Conservation (phyloP, 345 rosid species). For the Physaria fendleri region DNA sequence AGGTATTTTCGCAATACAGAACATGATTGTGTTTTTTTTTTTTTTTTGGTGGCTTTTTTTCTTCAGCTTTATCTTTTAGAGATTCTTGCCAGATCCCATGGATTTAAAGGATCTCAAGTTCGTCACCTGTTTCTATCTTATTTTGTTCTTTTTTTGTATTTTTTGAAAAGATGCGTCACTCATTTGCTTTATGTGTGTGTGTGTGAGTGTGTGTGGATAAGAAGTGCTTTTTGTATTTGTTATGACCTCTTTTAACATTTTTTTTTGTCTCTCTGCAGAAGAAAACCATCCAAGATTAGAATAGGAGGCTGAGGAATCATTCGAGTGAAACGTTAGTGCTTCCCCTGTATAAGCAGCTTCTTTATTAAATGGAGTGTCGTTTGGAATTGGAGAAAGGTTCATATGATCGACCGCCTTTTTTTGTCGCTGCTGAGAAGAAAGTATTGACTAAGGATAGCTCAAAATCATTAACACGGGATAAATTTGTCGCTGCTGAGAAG, state of each 20-base stretch:
- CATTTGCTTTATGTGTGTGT: neutral
- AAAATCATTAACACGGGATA: slow-evolving; percentile 32
- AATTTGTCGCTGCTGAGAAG: slow-evolving; percentile 32
- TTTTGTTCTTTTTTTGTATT: neutral
- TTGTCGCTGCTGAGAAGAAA: slow-evolving; percentile 28
- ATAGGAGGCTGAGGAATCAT: slow-evolving; percentile 6
- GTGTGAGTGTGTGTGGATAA: slow-evolving; percentile 2
- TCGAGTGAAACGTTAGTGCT: slow-evolving; percentile 2
- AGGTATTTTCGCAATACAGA: neutral
- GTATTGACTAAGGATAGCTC: slow-evolving; percentile 22
- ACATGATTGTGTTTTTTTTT: neutral
- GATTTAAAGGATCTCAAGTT: neutral
- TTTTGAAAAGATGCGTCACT: neutral
- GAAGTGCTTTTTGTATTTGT: neutral
- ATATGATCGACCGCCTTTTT: slow-evolving; percentile 27
- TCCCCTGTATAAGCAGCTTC: neutral
- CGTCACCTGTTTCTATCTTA: neutral
- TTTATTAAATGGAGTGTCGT: slow-evolving; percentile 47
- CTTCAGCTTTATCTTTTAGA: neutral
- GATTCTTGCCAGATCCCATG: slow-evolving; percentile 18
- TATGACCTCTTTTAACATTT: neutral
- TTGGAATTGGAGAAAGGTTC: slow-evolving; percentile 32
- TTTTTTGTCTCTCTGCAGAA: neutral
- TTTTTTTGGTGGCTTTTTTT: neutral
- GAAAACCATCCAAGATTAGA: neutral